Evolutionary conservation across 495 filamentous ascomycete species (phyloP), one percentile per base, ranked within the genome.

Genomic region (Aspergillus ostianus): DNA sequence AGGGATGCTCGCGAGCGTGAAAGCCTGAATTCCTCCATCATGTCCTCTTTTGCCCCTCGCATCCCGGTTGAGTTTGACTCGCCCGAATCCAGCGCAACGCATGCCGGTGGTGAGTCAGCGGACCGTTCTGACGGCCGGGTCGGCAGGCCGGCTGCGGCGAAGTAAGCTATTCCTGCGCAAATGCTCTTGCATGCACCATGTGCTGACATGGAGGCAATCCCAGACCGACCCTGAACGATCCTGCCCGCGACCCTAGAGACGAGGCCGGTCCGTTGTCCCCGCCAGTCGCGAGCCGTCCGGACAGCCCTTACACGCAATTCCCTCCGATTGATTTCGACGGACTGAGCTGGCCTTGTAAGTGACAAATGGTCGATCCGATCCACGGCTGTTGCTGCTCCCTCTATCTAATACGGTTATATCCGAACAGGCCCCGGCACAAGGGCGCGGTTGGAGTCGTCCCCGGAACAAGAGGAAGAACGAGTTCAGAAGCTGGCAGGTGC

Each of bases 401-500:
- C 53, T 66, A 44, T 41, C 36, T 41, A 66, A 50, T 19, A 52
- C n/a, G 4, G 9, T 46, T 47, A 20, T 15, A 21, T n/a, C 50
- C 10, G 50, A 29, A 20, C 56, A 92, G 90, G 90, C 73, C 77
- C 81, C 20, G 93, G 93, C 54, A 95, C 93, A 0, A 84, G 90
- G 52, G 85, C 87, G 66, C 82, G 93, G 12, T 78, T 92, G 26
- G 92, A 96, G 65, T 90, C 92, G 18, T 87, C 84, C 19, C 83
- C 85, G 0, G 86, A 90, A 63, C 82, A 97, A 70, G 86, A 86
- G 20, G 79, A 84, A 56, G 82, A 82, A 62, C 81, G 91, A 32
- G 71, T 96, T 44, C 76, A 85, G 56, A 94, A 89, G 73, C 84
- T 98, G 57, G 83, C 89, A 15, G 90, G 89, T 57, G 95, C 94